These are phyloP conservation scores for Apiospora pterosperma DNA, from an alignment of 2,329 filamentous ascomycete species.

Conservation along the genomic window DNA sequence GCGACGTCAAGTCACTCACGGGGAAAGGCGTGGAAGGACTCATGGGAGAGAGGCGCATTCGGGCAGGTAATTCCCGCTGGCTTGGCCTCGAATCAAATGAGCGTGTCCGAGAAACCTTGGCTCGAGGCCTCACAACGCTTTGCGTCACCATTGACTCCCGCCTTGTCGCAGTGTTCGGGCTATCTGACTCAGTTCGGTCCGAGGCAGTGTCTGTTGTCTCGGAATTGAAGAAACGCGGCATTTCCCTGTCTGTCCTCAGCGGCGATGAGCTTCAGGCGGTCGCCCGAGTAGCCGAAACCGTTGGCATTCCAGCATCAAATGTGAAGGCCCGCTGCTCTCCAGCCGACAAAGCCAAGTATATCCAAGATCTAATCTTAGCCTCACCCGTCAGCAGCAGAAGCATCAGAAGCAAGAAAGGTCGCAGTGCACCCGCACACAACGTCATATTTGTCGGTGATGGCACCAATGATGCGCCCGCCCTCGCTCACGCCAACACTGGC, in stretches of 20 bases:
- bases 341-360: conserved; percentile 42
- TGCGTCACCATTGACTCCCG: conserved; percentile 39
- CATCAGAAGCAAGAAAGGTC: not conserved
- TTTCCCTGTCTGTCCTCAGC: conserved; percentile 46
- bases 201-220: conserved; percentile 36
- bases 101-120: conserved; percentile 31
- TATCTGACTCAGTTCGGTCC: conserved; percentile 42
- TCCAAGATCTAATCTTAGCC: conserved; percentile 31
- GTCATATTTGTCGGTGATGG: conserved; percentile 75
- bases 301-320: conserved; percentile 36
- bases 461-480: conserved; percentile 72
- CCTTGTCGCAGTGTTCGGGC: conserved; percentile 39
- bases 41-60: conserved; percentile 26
- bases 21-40: conserved; percentile 44
- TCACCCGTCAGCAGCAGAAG: not conserved
- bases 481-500: conserved; percentile 69
- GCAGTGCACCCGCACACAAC: conserved; percentile 21
- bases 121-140: conserved; percentile 39
- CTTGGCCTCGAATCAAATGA: conserved; percentile 29
- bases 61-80: conserved; percentile 51
- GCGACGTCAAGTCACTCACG: conserved; percentile 33
- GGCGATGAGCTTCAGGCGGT: conserved; percentile 54
- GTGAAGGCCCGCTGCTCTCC: conserved; percentile 41
- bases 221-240: conserved; percentile 31
- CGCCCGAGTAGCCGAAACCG: conserved; percentile 30